Percentiles rank a stretch among this genome's conserved stretches.
phyloP scores from a whole-genome alignment of 2,329 filamentous ascomycete genomes.

The Beauveria sp. region DNA sequence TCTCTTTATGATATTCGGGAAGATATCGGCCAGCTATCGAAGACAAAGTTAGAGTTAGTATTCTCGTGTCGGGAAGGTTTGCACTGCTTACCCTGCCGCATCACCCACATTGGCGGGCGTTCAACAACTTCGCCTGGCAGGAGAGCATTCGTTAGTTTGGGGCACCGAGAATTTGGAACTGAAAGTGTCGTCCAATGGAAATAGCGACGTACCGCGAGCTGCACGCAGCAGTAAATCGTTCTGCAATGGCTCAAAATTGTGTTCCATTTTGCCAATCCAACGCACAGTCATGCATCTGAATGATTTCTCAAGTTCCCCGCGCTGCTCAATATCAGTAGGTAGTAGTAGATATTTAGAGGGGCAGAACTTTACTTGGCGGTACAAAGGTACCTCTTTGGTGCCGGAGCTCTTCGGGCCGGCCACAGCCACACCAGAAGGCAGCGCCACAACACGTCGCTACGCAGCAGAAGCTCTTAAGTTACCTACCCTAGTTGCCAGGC shows the following conservation, averaged over 20 bases:
- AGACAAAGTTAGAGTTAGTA: not conserved
- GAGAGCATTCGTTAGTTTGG: not conserved
- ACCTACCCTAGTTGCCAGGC: too few relatives aligned
- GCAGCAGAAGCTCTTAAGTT: not conserved
- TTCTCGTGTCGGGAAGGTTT: not conserved
- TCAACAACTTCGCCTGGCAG: conserved; percentile 77
- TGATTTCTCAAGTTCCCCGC: not conserved
- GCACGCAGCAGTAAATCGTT: conserved; percentile 90
- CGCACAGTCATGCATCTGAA: not conserved
- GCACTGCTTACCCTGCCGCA: conserved; percentile 75
- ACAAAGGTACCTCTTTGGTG: not conserved
- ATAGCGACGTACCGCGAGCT: conserved; percentile 62
- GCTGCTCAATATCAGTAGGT: not conserved
- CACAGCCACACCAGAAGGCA: not conserved
- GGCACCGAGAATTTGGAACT: conserved; percentile 27
- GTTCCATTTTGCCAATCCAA: conserved; percentile 42
- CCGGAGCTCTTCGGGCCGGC: conserved; percentile 8
- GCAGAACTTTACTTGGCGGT: not conserved
- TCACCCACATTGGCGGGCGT: conserved; percentile 95
- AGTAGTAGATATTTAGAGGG: not conserved
- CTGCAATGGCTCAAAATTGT: conserved; percentile 73
- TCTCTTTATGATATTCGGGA: conserved; percentile 94
- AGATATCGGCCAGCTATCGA: conserved; percentile 82
- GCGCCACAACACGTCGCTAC: not conserved
- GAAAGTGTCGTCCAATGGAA: conserved; percentile 7